These are phyloP conservation scores for Sanghuangporus weigelae DNA, from an alignment of 1,284 basidiomycete genomes.

Conservation along the genomic window DNA sequence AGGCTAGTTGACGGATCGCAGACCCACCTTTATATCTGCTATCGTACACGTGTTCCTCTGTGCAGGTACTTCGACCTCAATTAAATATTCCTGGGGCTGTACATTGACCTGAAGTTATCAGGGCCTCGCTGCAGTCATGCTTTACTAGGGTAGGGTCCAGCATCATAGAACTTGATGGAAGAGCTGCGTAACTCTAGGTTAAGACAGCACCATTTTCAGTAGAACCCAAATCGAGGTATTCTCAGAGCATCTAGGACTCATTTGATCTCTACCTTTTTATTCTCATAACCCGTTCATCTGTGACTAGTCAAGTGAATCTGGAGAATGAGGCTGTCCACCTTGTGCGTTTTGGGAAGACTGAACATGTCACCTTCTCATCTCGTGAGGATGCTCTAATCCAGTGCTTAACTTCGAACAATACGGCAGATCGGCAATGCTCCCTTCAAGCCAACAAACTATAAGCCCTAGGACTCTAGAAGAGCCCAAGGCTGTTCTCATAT, in stretches of 20 bases:
- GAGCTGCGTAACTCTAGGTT: not conserved
- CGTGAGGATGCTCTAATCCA: not conserved
- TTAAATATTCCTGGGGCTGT: not conserved
- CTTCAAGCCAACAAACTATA: not conserved
- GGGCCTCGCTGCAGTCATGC: not conserved
- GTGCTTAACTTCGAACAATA: not conserved
- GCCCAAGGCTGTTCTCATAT: not conserved
- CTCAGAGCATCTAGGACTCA: not conserved
- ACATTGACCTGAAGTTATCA: not conserved
- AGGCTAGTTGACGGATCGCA: not conserved
- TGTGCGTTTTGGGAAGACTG: not conserved
- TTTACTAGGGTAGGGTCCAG: slow-evolving; percentile 2
- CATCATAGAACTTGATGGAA: not conserved
- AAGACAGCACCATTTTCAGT: not conserved
- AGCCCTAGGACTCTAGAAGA: not conserved
- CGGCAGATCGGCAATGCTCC: not conserved
- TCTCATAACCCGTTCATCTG: not conserved
- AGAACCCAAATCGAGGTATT: not conserved
- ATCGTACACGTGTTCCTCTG: not conserved
- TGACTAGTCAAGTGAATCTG: not conserved
- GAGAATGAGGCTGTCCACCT: not conserved
- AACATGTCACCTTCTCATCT: not conserved
- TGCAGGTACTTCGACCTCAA: not conserved
- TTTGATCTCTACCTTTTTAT: not conserved
- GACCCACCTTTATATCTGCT: not conserved